phyloP scores from a whole-genome alignment of 345 rosid genomes.

The Citrus sinensis region DNA sequence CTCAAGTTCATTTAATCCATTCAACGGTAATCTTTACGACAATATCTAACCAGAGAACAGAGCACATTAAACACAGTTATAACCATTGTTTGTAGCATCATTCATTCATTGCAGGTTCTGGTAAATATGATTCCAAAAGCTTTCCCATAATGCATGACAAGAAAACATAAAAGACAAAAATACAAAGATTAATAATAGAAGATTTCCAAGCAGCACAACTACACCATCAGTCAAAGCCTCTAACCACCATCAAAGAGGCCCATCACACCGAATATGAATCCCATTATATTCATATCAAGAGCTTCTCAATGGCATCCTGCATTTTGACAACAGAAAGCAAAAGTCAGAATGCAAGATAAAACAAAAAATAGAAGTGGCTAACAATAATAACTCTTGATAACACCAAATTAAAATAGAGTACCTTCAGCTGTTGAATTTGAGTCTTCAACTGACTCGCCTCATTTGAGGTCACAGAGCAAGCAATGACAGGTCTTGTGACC shows the following conservation, averaged over 20 bases:
- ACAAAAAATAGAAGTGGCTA: not conserved
- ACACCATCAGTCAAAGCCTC: conserved; percentile 72
- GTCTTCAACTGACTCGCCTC: conserved; percentile 86
- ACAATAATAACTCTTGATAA: not conserved
- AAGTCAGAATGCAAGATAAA: not conserved
- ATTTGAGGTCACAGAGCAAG: conserved; percentile 80
- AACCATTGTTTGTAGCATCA: not conserved
- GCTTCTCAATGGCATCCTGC: conserved; percentile 98
- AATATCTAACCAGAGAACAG: not conserved
- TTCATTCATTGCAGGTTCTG: not conserved
- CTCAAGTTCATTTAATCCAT: not conserved
- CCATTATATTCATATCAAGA: conserved; percentile 50
- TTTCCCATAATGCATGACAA: conserved; percentile 1
- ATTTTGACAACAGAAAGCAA: not conserved
- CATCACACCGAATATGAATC: conserved; percentile 73
- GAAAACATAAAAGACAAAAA: not conserved
- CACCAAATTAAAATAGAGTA: conserved; percentile 8
- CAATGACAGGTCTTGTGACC: conserved; percentile 90
- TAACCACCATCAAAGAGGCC: conserved; percentile 55
- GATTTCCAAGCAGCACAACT: conserved; percentile 25
- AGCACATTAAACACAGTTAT: not conserved
- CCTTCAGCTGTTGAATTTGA: conserved; percentile 90
- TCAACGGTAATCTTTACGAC: not conserved
- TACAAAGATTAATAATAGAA: conserved; percentile 6
- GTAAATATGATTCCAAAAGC: conserved; percentile 1